phyloP scores from a whole-genome alignment of 306 rosid genomes.

The Lotus japonicus region DNA sequence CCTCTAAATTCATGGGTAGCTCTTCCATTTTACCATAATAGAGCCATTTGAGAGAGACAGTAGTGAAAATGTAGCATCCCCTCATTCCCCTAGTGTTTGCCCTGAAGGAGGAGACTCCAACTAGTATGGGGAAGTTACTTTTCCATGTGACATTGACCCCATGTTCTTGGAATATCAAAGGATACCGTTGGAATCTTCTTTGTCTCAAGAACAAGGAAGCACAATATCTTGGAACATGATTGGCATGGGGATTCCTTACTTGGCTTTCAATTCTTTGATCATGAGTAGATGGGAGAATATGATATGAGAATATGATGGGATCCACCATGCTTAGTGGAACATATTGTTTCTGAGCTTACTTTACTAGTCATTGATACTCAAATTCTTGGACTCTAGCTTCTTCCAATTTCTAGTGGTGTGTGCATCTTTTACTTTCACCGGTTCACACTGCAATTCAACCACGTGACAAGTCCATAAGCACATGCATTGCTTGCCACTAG shows the following conservation, averaged over 20 bases:
- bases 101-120: conserved; percentile 28
- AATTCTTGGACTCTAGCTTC: conserved; percentile 6
- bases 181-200: conserved; percentile 49
- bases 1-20: background rate
- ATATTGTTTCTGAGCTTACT: conserved; percentile 8
- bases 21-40: conserved; percentile 1
- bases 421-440: conserved; percentile 12
- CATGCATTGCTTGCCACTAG: conserved; percentile 1
- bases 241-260: conserved; percentile 9
- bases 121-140: conserved; percentile 25
- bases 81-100: conserved; percentile 14
- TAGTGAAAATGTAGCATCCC: conserved; percentile 9
- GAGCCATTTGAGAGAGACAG: conserved; percentile 22
- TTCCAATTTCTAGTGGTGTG: background rate
- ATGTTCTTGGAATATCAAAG: conserved; percentile 52
- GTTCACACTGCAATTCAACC: background rate
- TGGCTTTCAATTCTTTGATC: background rate
- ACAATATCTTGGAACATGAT: conserved; percentile 8
- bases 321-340: conserved; percentile 28
- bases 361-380: background rate
- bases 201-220: background rate
- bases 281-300: background rate
- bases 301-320: background rate
- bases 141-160: conserved; percentile 37
- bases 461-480: background rate